Evolutionary conservation across 495 filamentous ascomycete species (phyloP).

Genomic region (Penicillium lagena): DNA sequence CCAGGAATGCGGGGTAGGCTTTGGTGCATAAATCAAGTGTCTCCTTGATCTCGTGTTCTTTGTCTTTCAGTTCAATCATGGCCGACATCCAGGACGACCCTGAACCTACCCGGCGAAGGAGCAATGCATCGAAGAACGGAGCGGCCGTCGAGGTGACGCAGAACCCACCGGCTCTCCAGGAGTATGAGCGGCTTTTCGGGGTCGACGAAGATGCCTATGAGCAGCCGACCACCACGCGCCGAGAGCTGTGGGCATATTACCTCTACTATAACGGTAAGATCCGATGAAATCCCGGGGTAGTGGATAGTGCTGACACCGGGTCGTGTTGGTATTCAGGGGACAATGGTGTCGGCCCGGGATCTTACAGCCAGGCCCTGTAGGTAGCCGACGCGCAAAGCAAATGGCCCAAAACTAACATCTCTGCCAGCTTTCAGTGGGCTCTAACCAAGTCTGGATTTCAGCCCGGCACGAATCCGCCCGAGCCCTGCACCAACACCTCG

Average conservation of each 20-base stretch:
- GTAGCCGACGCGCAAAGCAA: background rate
- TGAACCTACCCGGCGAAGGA: background rate
- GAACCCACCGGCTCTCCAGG: slow-evolving; percentile 12
- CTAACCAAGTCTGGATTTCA: slow-evolving; percentile 37
- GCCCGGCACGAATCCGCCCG: slow-evolving; percentile 31
- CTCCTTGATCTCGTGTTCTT: slow-evolving; percentile 1
- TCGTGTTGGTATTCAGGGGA: slow-evolving; percentile 20
- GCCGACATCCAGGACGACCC: slow-evolving; percentile 2
- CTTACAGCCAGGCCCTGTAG: slow-evolving; percentile 40
- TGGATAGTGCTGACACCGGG: background rate
- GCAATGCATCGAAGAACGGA: slow-evolving; percentile 1
- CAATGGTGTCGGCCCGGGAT: slow-evolving; percentile 42
- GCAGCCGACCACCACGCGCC: slow-evolving; percentile 40
- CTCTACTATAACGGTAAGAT: slow-evolving; percentile 37
- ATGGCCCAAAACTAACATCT: background rate
- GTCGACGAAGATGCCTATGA: slow-evolving; percentile 31
- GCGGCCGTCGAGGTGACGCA: slow-evolving; percentile 4
- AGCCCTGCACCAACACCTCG: slow-evolving; percentile 34
- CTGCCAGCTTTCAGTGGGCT: slow-evolving; percentile 38
- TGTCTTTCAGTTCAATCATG: background rate
- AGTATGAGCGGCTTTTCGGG: slow-evolving; percentile 35
- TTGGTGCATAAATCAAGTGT: background rate
- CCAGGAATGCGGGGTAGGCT: slow-evolving; percentile 10
- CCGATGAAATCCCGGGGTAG: background rate
- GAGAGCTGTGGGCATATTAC: slow-evolving; percentile 45